Base-by-base conservation (phyloP, 2,329 filamentous ascomycete species). In the Volutella citrinella region DNA sequence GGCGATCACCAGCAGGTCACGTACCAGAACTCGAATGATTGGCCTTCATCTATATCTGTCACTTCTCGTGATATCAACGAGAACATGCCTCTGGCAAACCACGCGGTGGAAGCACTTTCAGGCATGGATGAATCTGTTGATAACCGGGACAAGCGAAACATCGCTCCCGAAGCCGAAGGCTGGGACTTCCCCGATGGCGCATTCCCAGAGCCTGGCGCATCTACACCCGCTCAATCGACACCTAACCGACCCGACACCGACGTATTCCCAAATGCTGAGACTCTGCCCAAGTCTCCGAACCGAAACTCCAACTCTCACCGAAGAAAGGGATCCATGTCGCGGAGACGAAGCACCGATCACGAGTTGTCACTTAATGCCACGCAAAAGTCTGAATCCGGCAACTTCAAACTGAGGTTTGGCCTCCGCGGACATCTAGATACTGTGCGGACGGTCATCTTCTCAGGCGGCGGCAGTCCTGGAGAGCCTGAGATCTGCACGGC, bases 401-500 rank as follows among this genome's bases (percentile, higher is more conserved):
- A 77, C 48, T 97, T 98, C 68, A 96, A 94, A 62, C 83, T 97
- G 38, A 80, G 89, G 31, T 97, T 95, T 56, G 91, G 89, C 5
- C 73, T 98, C 5, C 78, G 91, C 32, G 93, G 93, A 3, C 93
- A 98, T 60, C 74, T 98, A 3, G 89, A 97, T 57, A 90, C 94
- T 4, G 88, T 98, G 6, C 83, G 93, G 24, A 88, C 88, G 2
- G 87, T 97, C 38, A 95, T 96, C 45, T 98, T 98, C 64, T 97
- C 90, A 2, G 93, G 93, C 16, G 93, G 93, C 25, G 93, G 93
- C 42, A 96, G 89, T 54, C 90, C 90, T 5, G 88, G 87, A 5
- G 93, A 98, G 57, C 93, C 93, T 3, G 93, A 98, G 61, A 91
- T 98, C 34, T 97, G 91, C 64, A 98, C 91, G 4, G 88, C 87